Base-by-base conservation (phyloP, 805 yeast genomes). In the Limtongozyma cylindracea region DNA sequence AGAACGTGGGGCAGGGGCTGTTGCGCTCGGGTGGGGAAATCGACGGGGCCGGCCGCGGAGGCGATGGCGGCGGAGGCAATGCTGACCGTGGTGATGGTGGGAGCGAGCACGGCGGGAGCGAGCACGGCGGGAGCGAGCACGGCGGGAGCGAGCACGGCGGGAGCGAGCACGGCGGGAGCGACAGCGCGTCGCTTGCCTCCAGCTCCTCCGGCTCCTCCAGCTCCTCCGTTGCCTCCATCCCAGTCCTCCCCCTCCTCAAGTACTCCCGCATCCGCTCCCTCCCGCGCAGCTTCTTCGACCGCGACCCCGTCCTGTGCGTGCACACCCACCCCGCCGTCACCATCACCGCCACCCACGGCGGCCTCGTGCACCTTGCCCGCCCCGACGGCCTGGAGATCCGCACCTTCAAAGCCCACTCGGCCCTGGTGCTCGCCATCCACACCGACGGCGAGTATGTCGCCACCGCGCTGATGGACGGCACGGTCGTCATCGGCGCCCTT, bases 381-480 rank as follows among this genome's bases (percentile, higher is more conserved):
- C 55, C 77, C 0, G 64, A 65, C 17, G 56, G 72, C 29, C 44
- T 56, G 5, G 42, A 69, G 0, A 46, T 80, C 1, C 53, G 91
- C 18, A 69, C 93, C 0, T 57, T 76, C 27, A 62, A 77, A 31
- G 80, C 84, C 1, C 93, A 91, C 35, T 54, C 76, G 21, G 80
- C 95, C 0, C 77, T 94, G 0, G 61, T 88, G 2, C 44, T 82
- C 19, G 61, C 77, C 0, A 53, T 78, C 1, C 61, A 67, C 24
- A 55, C 72, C 2, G 91, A 77, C 35, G 88, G 91, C 1, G 43
- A 43, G 6, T 64, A 56, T 34, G 63, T 88, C 27, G 91, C 88
- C 0, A 68, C 91, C 0, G 93, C 82, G 0, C 78, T 95, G 0
- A 69, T 84, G 50, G 98, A 88, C 38, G 98, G 98, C 1, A 73